A percentile compares a stretch with the other conserved stretches of the same genome.
Conservation (phyloP, 805 yeast genomes). For the Nakazawaea wickerhamii region DNA sequence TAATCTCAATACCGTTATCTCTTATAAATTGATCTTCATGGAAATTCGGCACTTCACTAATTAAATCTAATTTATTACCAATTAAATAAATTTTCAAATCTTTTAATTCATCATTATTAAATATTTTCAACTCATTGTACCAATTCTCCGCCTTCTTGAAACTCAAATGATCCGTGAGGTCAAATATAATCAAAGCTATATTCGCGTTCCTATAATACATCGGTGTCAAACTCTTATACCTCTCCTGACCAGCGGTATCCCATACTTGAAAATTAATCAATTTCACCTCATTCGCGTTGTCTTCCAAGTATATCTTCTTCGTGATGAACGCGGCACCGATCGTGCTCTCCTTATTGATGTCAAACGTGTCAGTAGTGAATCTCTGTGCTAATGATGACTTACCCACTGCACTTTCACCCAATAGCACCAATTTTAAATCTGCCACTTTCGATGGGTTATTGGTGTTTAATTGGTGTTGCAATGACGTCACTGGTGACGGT, state of each 20-base stretch:
- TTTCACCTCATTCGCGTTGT: constrained; percentile 15
- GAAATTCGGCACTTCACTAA: constrained; percentile 21
- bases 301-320: constrained; percentile 50
- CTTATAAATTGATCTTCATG: constrained; percentile 16
- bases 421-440: constrained; percentile 30
- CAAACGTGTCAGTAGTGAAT: constrained; percentile 67
- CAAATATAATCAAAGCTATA: constrained; percentile 85
- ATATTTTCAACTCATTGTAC: constrained; percentile 68
- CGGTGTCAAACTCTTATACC: constrained; percentile 78
- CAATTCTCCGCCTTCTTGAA: constrained; percentile 78
- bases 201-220: constrained; percentile 79
- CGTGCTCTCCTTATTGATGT: constrained; percentile 78
- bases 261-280: constrained; percentile 59
- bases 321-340: constrained; percentile 99
- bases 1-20: constrained; percentile 19
- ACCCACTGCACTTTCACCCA: constrained; percentile 56
- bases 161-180: constrained; percentile 49
- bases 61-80: constrained; percentile 80
- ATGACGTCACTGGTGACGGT: constrained; percentile 4
- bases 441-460: constrained; percentile 22
- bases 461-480: not conserved
- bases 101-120: constrained; percentile 21
- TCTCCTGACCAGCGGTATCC: constrained; percentile 97
- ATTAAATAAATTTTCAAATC: constrained; percentile 44
- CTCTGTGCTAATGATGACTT: constrained; percentile 76